phyloP scores from a whole-genome alignment of 208 protist genomes.

The Leishmania arabica region DNA sequence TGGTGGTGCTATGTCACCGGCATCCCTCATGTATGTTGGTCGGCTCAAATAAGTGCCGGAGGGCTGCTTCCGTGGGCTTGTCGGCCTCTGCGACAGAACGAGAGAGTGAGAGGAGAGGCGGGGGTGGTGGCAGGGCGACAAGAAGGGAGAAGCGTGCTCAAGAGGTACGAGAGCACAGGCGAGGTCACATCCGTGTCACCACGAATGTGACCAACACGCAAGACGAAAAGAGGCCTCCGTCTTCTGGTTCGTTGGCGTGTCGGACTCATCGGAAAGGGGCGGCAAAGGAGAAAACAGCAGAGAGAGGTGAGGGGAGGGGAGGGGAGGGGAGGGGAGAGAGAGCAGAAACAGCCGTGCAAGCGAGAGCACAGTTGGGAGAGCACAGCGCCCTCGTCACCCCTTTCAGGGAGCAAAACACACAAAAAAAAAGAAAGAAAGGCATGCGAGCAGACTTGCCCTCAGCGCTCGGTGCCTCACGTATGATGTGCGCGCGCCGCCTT shows the following conservation, averaged over 20 bases:
- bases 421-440: not conserved
- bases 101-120: not conserved
- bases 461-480: not conserved
- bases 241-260: no score
- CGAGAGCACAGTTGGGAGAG: not conserved
- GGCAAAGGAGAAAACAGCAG: not conserved
- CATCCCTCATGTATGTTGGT: not conserved
- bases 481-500: not conserved
- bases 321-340: not conserved
- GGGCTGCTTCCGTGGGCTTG: not conserved
- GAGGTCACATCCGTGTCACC: not conserved
- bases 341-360: not conserved
- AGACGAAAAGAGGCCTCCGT: not conserved
- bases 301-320: not conserved
- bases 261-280: no score
- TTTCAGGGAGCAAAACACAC: not conserved
- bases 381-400: not conserved
- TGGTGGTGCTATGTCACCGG: not conserved
- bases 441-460: not conserved
- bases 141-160: not conserved
- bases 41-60: not conserved
- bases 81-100: not conserved
- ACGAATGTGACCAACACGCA: not conserved
- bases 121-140: not conserved
- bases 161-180: not conserved